A percentile compares a stretch with the other conserved stretches of the same genome.
phyloP scores from a whole-genome alignment of 106 monocot species.

The Dendrobium chrysotoxum region DNA sequence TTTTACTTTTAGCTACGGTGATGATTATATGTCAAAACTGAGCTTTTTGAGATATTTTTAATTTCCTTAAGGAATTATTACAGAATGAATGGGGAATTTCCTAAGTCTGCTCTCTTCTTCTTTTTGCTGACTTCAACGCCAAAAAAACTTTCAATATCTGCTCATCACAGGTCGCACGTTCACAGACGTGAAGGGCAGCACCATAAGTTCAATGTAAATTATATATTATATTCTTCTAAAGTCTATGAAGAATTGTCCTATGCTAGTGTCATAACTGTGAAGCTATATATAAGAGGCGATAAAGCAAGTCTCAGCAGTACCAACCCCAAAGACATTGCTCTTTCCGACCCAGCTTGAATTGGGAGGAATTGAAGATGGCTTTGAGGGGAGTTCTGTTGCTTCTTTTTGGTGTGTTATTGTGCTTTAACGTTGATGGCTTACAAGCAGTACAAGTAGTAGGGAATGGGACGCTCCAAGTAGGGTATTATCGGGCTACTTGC shows the following conservation, averaged over 20 bases:
- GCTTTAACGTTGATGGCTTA: background rate
- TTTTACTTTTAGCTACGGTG: too few species aligned
- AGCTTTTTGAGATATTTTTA: too few species aligned
- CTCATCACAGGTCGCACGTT: background rate
- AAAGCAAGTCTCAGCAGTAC: background rate
- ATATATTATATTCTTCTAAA: background rate
- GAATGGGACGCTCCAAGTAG: background rate
- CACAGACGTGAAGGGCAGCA: background rate
- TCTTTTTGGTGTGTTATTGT: background rate
- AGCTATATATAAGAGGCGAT: background rate
- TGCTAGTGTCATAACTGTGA: background rate
- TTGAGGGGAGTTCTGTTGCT: background rate
- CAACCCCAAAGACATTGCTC: too few species aligned
- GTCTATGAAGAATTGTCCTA: background rate
- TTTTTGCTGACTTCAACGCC: too few species aligned
- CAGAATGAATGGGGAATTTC: too few species aligned
- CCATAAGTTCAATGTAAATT: background rate
- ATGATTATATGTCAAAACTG: too few species aligned
- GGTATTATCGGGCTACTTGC: conserved; percentile 26
- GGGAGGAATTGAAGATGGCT: background rate
- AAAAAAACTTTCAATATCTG: background rate
- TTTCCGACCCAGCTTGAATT: background rate
- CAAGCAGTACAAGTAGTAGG: background rate
- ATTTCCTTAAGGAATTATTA: too few species aligned
- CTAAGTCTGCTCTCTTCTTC: too few species aligned